A percentile compares a stretch with the other conserved stretches of the same genome.
Evolutionary conservation across 805 yeast genomes (phyloP).

Genomic region (Zygosaccharomyces gambellarensis): DNA sequence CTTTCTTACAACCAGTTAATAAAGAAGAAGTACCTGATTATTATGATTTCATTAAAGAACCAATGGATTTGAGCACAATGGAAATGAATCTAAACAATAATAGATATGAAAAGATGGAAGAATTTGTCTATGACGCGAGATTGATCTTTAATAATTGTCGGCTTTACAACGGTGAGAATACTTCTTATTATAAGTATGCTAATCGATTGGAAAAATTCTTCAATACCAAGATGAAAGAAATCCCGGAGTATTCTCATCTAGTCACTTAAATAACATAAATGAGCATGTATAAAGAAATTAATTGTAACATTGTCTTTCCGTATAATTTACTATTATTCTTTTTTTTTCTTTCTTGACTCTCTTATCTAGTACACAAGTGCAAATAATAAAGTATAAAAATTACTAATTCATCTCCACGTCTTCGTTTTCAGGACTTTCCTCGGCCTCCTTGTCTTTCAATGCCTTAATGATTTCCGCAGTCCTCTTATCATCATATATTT

Average conservation of each 20-base stretch:
- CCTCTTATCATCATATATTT: conserved; percentile 75
- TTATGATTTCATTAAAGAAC: conserved; percentile 93
- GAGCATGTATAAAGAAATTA: neutral
- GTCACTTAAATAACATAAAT: conserved; percentile 55
- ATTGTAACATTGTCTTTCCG: neutral
- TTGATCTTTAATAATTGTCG: conserved; percentile 88
- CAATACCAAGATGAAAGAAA: conserved; percentile 74
- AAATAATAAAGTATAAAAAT: conserved; percentile 2
- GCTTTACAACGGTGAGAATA: conserved; percentile 85
- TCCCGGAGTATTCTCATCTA: conserved; percentile 84
- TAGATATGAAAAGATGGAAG: conserved; percentile 84
- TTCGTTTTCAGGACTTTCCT: conserved; percentile 36
- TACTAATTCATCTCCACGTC: conserved; percentile 33
- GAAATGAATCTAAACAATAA: conserved; percentile 89
- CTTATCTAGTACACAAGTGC: conserved; percentile 7
- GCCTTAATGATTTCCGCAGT: conserved; percentile 75
- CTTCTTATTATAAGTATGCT: conserved; percentile 94
- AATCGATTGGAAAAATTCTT: conserved; percentile 88
- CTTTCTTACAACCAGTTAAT: conserved; percentile 89
- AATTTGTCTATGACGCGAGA: conserved; percentile 82
- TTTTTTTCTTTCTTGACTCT: neutral
- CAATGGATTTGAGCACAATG: conserved; percentile 97
- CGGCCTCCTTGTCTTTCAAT: conserved; percentile 65
- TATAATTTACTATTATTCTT: neutral
- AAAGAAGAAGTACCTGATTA: conserved; percentile 94